Percentiles rank a stretch among this genome's conserved stretches.
Conservation (phyloP, 345 rosid genomes). For the Citrus maxima region DNA sequence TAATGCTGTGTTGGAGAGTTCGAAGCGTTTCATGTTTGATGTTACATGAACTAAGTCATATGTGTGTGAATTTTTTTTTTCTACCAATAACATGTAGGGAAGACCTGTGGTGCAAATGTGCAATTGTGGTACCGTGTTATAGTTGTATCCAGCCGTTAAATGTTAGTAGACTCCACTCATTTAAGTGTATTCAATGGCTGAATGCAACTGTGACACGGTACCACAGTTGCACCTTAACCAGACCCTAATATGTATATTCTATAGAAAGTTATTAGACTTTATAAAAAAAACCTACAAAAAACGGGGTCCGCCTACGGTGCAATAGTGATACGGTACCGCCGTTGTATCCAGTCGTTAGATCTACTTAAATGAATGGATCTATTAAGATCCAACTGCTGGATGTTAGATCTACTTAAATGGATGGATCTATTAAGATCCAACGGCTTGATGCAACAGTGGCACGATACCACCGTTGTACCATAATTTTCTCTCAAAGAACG, state of each 20-base stretch:
- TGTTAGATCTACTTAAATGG: too few relatives aligned
- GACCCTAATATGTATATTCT: too few relatives aligned
- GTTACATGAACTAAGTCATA: not conserved
- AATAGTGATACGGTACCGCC: accelerated
- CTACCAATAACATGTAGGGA: too few relatives aligned
- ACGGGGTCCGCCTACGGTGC: accelerated
- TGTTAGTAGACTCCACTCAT: accelerated
- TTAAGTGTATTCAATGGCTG: accelerated
- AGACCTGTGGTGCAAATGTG: accelerated
- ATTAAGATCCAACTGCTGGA: too few relatives aligned
- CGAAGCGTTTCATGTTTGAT: not conserved
- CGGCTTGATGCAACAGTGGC: accelerated
- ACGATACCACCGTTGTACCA: too few relatives aligned
- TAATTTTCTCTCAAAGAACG: too few relatives aligned
- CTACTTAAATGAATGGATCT: accelerated
- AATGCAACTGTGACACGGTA: accelerated
- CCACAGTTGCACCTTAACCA: accelerated
- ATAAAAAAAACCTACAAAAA: too few relatives aligned
- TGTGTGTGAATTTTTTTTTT: too few relatives aligned
- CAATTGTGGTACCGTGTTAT: accelerated
- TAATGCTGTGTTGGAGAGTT: not conserved
- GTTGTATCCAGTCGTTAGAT: too few relatives aligned
- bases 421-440: too few relatives aligned
- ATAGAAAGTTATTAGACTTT: too few relatives aligned
- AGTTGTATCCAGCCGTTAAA: too few relatives aligned